phyloP scores from a whole-genome alignment of 225 moss, liverwort and hornwort species.

The Sphagnum contortum region DNA sequence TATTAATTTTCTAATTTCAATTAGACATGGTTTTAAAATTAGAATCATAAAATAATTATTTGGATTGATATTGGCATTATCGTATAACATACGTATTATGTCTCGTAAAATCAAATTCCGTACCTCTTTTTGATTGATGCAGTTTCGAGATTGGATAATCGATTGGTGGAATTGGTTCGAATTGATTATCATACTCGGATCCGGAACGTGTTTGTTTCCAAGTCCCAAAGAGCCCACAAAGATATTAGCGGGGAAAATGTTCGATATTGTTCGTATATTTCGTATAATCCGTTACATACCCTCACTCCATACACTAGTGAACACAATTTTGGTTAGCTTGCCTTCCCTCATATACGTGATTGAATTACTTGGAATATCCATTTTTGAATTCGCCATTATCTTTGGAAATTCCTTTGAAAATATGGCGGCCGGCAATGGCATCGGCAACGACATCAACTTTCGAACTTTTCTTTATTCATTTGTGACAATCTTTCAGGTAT shows the following conservation, averaged over 20 bases:
- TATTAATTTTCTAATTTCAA: not conserved
- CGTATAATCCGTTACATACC: conserved; percentile 64
- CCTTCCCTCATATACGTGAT: conserved; percentile 73
- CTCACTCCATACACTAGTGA: conserved; percentile 38
- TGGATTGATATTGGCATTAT: no score
- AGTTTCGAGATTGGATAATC: conserved; percentile 62
- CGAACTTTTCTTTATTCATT: conserved; percentile 33
- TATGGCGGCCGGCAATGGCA: conserved; percentile 13
- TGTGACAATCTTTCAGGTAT: conserved; percentile 44
- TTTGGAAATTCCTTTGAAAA: conserved; percentile 5
- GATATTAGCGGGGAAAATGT: conserved; percentile 20
- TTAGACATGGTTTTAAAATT: no score
- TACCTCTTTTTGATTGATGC: not conserved
- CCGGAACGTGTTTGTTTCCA: conserved; percentile 53
- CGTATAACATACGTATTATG: no score
- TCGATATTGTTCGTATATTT: conserved; percentile 53
- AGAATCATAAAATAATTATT: no score
- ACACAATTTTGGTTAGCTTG: conserved; percentile 51
- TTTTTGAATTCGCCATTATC: conserved; percentile 50
- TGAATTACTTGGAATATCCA: conserved; percentile 50
- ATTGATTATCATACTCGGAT: conserved; percentile 37
- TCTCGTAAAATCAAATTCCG: no score
- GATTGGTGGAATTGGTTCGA: conserved; percentile 68
- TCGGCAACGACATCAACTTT: conserved; percentile 24
- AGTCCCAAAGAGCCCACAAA: not conserved